Evolutionary conservation across 805 yeast species (phyloP).

Genomic region (Saccharomycopsis babjevae): DNA sequence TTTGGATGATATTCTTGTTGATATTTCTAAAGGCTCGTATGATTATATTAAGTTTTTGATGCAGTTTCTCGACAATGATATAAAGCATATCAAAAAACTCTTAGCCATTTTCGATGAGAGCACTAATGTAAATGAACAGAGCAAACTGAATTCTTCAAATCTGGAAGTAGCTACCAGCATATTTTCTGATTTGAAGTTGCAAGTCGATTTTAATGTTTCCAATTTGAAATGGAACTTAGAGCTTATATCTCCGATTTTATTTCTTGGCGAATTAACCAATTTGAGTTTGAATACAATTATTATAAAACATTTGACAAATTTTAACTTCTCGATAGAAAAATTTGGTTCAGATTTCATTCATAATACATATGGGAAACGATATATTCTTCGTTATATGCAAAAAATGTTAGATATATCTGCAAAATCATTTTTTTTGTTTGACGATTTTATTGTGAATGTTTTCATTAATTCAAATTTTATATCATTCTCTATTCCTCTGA

Average conservation of each 20-base stretch:
- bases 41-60: constrained; percentile 6
- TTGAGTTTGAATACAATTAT: background rate
- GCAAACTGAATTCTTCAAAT: no score
- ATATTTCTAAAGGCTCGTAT: constrained; percentile 7
- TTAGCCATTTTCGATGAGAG: background rate
- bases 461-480: background rate
- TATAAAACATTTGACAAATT: background rate
- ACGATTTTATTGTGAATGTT: background rate
- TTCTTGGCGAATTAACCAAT: constrained; percentile 1
- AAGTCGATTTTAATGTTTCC: background rate
- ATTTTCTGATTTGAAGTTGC: background rate
- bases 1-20: background rate
- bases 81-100: background rate
- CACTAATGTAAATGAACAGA: background rate
- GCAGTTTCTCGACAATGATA: constrained; percentile 1
- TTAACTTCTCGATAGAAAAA: background rate
- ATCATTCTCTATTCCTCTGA: constrained; percentile 6
- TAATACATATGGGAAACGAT: constrained; percentile 14
- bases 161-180: background rate
- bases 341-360: constrained; percentile 10
- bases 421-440: background rate
- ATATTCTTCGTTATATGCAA: constrained; percentile 7
- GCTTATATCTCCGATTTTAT: constrained; percentile 12
- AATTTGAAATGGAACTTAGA: constrained; percentile 7
- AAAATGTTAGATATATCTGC: background rate